Evolutionary conservation across 2,329 filamentous ascomycete genomes (phyloP).

Genomic region (Camptophora hylomeconis): DNA sequence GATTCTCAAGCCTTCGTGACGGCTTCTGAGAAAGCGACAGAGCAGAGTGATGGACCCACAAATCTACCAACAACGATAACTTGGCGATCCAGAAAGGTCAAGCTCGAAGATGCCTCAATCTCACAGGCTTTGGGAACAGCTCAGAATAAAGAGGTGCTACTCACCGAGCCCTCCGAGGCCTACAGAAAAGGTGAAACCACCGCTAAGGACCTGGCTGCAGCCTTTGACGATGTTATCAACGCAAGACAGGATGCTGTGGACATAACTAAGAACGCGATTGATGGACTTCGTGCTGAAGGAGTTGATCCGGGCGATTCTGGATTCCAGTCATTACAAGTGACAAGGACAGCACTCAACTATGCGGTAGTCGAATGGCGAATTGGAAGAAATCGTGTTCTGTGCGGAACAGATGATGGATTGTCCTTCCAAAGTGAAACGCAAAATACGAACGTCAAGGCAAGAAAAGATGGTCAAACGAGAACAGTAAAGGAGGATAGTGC

Average conservation of each 20-base stretch:
- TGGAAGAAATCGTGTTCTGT: slow-evolving; percentile 78
- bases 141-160: slow-evolving; percentile 37
- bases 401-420: slow-evolving; percentile 69
- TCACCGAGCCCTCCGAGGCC: slow-evolving; percentile 22
- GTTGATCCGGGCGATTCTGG: slow-evolving; percentile 70
- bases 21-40: slow-evolving; percentile 39
- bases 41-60: slow-evolving; percentile 32
- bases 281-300: slow-evolving; percentile 74
- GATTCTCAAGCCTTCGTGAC: slow-evolving; percentile 49
- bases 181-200: slow-evolving; percentile 20
- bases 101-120: slow-evolving; percentile 85
- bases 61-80: slow-evolving; percentile 60
- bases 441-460: slow-evolving; percentile 40
- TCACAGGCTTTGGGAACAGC: slow-evolving; percentile 69
- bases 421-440: slow-evolving; percentile 33
- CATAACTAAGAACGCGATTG: slow-evolving; percentile 82
- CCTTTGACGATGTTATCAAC: slow-evolving; percentile 82
- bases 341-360: slow-evolving; percentile 85
- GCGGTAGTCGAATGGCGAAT: slow-evolving; percentile 90
- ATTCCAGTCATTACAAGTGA: slow-evolving; percentile 88
- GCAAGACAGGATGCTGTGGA: slow-evolving; percentile 89
- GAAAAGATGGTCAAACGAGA: slow-evolving; percentile 35
- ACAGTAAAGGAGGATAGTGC: slow-evolving; percentile 49
- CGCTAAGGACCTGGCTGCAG: slow-evolving; percentile 61
- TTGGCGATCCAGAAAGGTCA: slow-evolving; percentile 76